These are phyloP conservation scores for Populus nigra DNA, from an alignment of 345 rosid genomes.

Conservation along the genomic window DNA sequence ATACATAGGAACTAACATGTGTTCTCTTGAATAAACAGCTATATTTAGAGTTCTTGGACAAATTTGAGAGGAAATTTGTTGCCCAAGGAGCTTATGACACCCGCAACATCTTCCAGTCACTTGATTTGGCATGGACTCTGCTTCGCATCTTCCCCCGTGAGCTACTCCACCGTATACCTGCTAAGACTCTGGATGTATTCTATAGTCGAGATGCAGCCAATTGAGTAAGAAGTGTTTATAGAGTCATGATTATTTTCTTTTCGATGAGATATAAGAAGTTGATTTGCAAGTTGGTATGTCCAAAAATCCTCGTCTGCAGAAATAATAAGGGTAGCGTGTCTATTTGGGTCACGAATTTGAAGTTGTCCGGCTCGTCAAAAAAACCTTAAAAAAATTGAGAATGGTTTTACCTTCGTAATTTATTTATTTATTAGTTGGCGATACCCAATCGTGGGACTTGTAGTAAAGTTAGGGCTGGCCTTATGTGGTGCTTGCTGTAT, in stretches of 20 bases:
- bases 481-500: constrained; percentile 1
- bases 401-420: constrained; percentile 19
- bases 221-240: constrained; percentile 19
- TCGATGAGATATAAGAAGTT: constrained; percentile 8
- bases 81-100: constrained; percentile 96
- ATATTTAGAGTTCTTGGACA: constrained; percentile 87
- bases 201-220: constrained; percentile 73
- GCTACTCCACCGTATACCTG: constrained; percentile 97
- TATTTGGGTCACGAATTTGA: constrained; percentile 3
- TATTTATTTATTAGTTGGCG: constrained; percentile 20
- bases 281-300: constrained; percentile 8
- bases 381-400: constrained; percentile 1
- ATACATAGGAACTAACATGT: constrained; percentile 12
- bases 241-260: background rate
- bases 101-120: constrained; percentile 87
- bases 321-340: constrained; percentile 22
- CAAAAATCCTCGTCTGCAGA: constrained; percentile 2
- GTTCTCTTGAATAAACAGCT: constrained; percentile 51
- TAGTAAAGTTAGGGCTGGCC: constrained; percentile 1
- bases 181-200: constrained; percentile 81
- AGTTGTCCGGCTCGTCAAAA: background rate
- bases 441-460: background rate
- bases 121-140: constrained; percentile 91
- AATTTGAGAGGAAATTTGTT: constrained; percentile 92
- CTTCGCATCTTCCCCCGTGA: constrained; percentile 99